phyloP scores from a whole-genome alignment of 2,329 filamentous ascomycete species.

The Colletotrichum phormii region DNA sequence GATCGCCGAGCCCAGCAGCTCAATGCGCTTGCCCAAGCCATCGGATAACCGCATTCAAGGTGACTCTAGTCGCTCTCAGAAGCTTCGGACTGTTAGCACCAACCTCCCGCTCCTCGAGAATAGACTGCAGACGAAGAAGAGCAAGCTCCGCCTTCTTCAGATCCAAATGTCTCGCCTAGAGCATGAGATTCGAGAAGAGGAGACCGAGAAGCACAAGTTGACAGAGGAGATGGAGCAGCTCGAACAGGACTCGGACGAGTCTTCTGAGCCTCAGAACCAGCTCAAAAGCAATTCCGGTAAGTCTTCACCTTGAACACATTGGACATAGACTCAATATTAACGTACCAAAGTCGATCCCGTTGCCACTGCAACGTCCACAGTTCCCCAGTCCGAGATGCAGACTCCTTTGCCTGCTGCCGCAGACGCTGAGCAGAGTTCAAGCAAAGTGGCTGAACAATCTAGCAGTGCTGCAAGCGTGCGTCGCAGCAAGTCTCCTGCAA shows the following conservation, averaged over 20 bases:
- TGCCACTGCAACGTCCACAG: neutral
- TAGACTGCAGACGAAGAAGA: conserved; percentile 56
- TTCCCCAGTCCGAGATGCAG: conserved; percentile 4
- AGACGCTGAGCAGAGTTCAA: neutral
- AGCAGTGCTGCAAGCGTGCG: neutral
- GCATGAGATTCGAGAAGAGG: conserved; percentile 57
- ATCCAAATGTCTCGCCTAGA: conserved; percentile 61
- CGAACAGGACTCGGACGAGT: conserved; percentile 24
- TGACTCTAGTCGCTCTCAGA: conserved; percentile 39
- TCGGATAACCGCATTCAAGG: conserved; percentile 30
- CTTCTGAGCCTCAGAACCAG: conserved; percentile 21
- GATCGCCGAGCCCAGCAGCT: conserved; percentile 39
- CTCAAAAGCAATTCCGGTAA: conserved; percentile 32
- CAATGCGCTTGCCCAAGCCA: conserved; percentile 42
- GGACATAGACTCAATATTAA: neutral
- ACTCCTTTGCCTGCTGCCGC: neutral
- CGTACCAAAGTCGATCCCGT: conserved; percentile 15
- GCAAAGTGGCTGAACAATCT: neutral
- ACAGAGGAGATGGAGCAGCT: conserved; percentile 42
- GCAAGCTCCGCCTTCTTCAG: conserved; percentile 58
- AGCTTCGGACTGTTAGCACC: conserved; percentile 50
- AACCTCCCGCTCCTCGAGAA: conserved; percentile 53
- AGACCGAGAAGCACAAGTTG: conserved; percentile 48
- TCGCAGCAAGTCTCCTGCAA: neutral
- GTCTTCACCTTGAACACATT: neutral